Evolutionary conservation across 768 basidiomycete species (phyloP).

Genomic region (Psilocybe sp.): DNA sequence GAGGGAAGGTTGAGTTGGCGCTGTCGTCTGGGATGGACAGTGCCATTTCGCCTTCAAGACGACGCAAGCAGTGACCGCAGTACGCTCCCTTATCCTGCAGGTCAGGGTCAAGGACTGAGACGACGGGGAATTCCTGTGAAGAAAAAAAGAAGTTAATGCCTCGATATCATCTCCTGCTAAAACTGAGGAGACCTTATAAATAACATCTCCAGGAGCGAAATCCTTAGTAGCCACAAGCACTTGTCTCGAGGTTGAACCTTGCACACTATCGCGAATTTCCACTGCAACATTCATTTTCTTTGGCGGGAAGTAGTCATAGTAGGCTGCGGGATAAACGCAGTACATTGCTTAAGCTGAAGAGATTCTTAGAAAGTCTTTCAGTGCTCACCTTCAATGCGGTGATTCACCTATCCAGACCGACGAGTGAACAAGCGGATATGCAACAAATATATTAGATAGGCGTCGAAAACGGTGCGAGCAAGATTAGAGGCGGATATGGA

Average conservation of each 20-base stretch:
- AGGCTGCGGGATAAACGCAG: constrained; percentile 46
- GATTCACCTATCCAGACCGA: constrained; percentile 49
- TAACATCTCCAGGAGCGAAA: constrained; percentile 65
- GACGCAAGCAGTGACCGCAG: constrained; percentile 72
- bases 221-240: constrained; percentile 65
- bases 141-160: background rate
- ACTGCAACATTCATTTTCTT: constrained; percentile 68
- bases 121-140: constrained; percentile 70
- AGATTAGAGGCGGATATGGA: constrained; percentile 22
- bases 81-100: constrained; percentile 64
- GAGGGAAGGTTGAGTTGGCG: constrained; percentile 55
- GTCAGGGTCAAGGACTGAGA: constrained; percentile 69
- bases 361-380: constrained; percentile 10
- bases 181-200: constrained; percentile 58
- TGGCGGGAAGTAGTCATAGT: constrained; percentile 76
- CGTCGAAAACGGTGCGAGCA: constrained; percentile 21
- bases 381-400: constrained; percentile 73
- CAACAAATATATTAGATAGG: constrained; percentile 62
- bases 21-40: constrained; percentile 38
- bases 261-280: constrained; percentile 30
- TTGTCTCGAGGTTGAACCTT: constrained; percentile 39
- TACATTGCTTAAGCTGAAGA: constrained; percentile 10
- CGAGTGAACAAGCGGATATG: constrained; percentile 27
- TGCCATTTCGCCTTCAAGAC: constrained; percentile 43
- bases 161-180: background rate